phyloP scores from a whole-genome alignment of 805 yeast genomes.

The Barnettozyma pratensis region DNA sequence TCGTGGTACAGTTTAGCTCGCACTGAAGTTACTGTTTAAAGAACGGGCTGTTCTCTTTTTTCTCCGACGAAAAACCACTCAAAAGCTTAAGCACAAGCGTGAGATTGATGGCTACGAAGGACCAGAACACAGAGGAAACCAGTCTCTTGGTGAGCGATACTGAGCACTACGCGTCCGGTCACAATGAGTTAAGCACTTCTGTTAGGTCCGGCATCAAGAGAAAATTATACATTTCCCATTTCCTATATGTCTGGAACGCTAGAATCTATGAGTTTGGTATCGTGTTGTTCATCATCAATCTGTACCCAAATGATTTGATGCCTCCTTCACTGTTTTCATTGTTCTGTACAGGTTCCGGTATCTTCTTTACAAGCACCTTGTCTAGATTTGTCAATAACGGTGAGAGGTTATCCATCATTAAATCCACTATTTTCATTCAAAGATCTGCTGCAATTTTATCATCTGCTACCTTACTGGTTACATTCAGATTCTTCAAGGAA shows the following conservation, averaged over 20 bases:
- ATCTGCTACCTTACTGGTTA: conserved; percentile 7
- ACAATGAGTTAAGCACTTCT: background rate
- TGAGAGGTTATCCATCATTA: conserved; percentile 27
- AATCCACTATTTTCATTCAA: conserved; percentile 28
- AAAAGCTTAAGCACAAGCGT: too few relatives aligned
- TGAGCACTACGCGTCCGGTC: too few relatives aligned
- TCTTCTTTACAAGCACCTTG: conserved; percentile 24
- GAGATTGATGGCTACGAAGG: background rate
- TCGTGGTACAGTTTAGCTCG: too few relatives aligned
- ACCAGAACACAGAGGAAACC: background rate
- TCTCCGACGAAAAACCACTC: too few relatives aligned
- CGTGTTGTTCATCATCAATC: conserved; percentile 29
- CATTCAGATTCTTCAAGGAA: conserved; percentile 10
- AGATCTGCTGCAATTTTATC: conserved; percentile 18
- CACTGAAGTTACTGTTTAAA: too few relatives aligned
- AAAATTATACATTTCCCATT: conserved; percentile 28
- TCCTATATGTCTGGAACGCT: conserved; percentile 34
- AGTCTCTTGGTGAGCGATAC: background rate
- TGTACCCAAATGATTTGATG: conserved; percentile 30
- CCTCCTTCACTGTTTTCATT: conserved; percentile 34
- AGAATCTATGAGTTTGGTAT: conserved; percentile 36
- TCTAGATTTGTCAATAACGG: conserved; percentile 28
- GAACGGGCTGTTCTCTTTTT: too few relatives aligned
- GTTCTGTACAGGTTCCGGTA: conserved; percentile 25
- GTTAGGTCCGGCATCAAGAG: background rate